A percentile compares a stretch with the other conserved stretches of the same genome.
Evolutionary conservation across 1,139 yeast genomes (phyloP).

Genomic region (Hansenula sp.): DNA sequence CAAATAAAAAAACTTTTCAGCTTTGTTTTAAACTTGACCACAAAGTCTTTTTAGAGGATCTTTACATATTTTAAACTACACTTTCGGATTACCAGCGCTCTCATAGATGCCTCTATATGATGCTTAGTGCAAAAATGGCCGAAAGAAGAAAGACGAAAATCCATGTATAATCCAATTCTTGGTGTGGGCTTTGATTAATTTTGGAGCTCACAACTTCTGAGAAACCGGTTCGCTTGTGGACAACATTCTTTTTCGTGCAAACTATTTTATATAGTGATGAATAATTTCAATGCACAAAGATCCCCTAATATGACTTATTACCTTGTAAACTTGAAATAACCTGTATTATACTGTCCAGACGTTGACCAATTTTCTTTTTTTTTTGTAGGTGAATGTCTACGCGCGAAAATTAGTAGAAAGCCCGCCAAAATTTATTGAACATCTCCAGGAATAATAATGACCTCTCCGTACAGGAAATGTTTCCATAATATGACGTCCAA

Average conservation of each 20-base stretch:
- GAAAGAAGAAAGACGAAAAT: slow-evolving; percentile 18
- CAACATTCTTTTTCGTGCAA: slow-evolving; percentile 6
- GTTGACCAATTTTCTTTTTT: too few species aligned
- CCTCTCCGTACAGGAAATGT: too few species aligned
- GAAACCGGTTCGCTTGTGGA: slow-evolving; percentile 23
- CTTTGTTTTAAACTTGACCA: not conserved
- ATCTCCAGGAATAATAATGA: too few species aligned
- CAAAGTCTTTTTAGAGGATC: not conserved
- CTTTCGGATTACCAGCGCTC: slow-evolving; percentile 25
- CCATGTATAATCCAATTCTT: slow-evolving; percentile 20
- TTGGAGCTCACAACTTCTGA: slow-evolving; percentile 3
- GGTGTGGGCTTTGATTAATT: slow-evolving; percentile 1
- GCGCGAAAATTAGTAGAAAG: too few species aligned
- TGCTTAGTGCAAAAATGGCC: slow-evolving; percentile 21
- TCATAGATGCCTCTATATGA: slow-evolving; percentile 13
- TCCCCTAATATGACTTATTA: too few species aligned
- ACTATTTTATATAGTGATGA: too few species aligned
- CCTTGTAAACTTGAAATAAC: too few species aligned
- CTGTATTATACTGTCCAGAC: too few species aligned
- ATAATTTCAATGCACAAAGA: too few species aligned
- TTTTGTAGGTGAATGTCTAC: too few species aligned
- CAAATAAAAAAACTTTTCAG: not conserved
- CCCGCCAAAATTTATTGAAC: too few species aligned
- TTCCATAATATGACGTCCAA: not conserved
- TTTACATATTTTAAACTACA: slow-evolving; percentile 18